Base-by-base conservation (phyloP, 352 stramenopile genomes). In the Pythium sp. region DNA sequence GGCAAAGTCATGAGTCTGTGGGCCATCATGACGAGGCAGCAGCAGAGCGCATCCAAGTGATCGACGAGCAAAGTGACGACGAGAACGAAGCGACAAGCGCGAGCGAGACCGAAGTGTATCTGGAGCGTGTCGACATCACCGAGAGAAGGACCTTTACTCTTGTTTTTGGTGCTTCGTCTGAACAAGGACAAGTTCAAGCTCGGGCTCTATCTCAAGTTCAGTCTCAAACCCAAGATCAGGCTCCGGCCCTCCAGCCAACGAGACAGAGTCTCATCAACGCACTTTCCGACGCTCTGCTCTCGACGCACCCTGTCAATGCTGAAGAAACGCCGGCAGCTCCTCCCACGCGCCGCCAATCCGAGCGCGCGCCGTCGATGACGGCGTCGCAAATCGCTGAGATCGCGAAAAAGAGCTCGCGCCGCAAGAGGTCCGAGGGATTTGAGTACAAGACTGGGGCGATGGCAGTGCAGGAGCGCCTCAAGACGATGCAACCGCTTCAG, bases 11-110 rank as follows among this genome's bases (percentile, higher is more conserved):
- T n/a, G 51, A 58, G 38, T 46, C n/a, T 22, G 5, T 2, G 15
- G 2, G 41, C 20, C 18, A 34, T 7, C 34, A 55, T 3, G 30
- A 62, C 18, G 62, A 68, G 9, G 55, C 30, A 22, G 20, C 28
- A 47, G 36, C 24, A 3, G 63, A 58, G 28, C 63, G 38, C n/a
- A 68, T 68, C 54, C 63, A 63, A 5, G 53, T 63, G 24, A 57
- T 68, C n/a, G 63, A 68, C 12, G 53, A 73, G n/a, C 51, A 70
- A 3, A 69, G 68, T 22, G 51, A 61, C 38, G 69, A 74, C 5
- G 65, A 62, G 9, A 30, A 66, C 30, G 67, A 58, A 8, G 53
- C 54, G 3, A 43, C 24, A 8, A 68, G 53, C 15, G 65, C 62
- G 7, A 69, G 46, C n/a, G 55, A 77, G 36, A 34, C 24, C 18